A percentile compares a stretch with the other conserved stretches of the same genome.
phyloP scores from a whole-genome alignment of 2,329 filamentous ascomycete genomes.

The Clathrospora elynae region DNA sequence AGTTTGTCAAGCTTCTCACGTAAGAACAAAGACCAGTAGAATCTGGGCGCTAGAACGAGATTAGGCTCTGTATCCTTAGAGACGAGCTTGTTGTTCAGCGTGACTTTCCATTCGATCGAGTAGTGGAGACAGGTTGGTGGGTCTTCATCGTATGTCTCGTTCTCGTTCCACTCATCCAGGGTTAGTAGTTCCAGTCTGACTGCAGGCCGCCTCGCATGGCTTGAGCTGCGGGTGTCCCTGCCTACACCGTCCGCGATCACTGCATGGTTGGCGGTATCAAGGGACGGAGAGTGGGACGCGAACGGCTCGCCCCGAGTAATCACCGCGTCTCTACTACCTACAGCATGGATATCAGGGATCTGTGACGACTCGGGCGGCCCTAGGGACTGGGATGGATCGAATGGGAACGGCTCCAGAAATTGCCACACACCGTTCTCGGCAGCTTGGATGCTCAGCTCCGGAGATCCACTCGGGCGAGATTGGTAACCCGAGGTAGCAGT shows the following conservation, averaged over 20 bases:
- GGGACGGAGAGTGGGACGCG: slow-evolving; percentile 3
- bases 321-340: slow-evolving; percentile 3
- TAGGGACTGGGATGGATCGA: slow-evolving; percentile 3
- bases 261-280: slow-evolving; percentile 2
- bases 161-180: slow-evolving; percentile 20
- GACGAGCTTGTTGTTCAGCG: slow-evolving; percentile 25
- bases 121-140: slow-evolving; percentile 31
- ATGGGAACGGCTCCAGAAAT: too few species aligned
- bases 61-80: slow-evolving; percentile 33
- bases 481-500: slow-evolving; percentile 3
- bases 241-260: slow-evolving; percentile 3
- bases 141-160: slow-evolving; percentile 22
- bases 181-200: slow-evolving; percentile 10
- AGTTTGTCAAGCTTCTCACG: slow-evolving; percentile 13
- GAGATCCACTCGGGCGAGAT: slow-evolving; percentile 4
- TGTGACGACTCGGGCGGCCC: slow-evolving; percentile 4
- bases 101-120: slow-evolving; percentile 33
- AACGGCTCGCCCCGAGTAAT: slow-evolving; percentile 7
- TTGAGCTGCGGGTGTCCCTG: background rate
- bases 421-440: too few species aligned
- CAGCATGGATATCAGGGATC: slow-evolving; percentile 3
- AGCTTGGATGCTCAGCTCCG: too few species aligned
- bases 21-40: slow-evolving; percentile 12
- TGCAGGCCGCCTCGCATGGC: slow-evolving; percentile 4
- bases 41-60: slow-evolving; percentile 25